Evolutionary conservation across 2,329 filamentous ascomycete species (phyloP).

Genomic region (Phaeosphaeriaceae sp.): DNA sequence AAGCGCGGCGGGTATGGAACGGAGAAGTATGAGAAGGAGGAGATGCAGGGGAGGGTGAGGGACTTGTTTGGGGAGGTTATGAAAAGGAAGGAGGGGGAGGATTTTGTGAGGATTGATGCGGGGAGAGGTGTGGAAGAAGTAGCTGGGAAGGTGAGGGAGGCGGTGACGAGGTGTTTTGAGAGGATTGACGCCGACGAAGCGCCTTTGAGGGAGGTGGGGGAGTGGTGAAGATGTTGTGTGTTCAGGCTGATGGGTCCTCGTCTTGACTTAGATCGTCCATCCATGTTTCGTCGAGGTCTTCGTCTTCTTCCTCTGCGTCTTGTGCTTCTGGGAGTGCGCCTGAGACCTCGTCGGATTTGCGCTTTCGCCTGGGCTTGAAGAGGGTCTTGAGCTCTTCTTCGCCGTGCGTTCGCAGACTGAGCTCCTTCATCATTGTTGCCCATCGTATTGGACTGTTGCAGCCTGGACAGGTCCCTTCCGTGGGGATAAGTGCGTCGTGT

Average conservation of each 20-base stretch:
- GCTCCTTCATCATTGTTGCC: slow-evolving; percentile 81
- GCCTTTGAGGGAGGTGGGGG: slow-evolving; percentile 36
- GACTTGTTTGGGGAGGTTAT: slow-evolving; percentile 71
- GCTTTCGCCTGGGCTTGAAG: slow-evolving; percentile 63
- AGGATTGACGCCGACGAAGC: slow-evolving; percentile 28
- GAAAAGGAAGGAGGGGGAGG: slow-evolving; percentile 56
- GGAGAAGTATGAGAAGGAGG: slow-evolving; percentile 86
- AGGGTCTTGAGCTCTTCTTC: slow-evolving; percentile 74
- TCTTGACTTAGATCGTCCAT: slow-evolving; percentile 43
- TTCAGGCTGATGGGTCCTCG: slow-evolving; percentile 14
- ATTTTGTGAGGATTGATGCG: slow-evolving; percentile 65
- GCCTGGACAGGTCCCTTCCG: slow-evolving; percentile 72
- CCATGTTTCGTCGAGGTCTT: slow-evolving; percentile 47
- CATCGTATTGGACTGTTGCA: slow-evolving; percentile 73
- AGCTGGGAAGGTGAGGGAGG: slow-evolving; percentile 42
- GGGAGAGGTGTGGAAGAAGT: slow-evolving; percentile 61
- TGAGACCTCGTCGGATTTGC: slow-evolving; percentile 35
- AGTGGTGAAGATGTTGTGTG: slow-evolving; percentile 32
- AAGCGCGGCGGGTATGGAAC: slow-evolving; percentile 85
- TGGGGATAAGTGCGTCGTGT: slow-evolving; percentile 65
- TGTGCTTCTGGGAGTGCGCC: slow-evolving; percentile 15
- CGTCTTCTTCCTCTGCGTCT: slow-evolving; percentile 33
- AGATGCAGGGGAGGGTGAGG: slow-evolving; percentile 82
- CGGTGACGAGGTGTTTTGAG: slow-evolving; percentile 31
- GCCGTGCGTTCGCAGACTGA: slow-evolving; percentile 77